These are phyloP conservation scores for Chlamydomonas reinhardtii DNA, from an alignment of 163 green algal species.

Conservation along the genomic window DNA sequence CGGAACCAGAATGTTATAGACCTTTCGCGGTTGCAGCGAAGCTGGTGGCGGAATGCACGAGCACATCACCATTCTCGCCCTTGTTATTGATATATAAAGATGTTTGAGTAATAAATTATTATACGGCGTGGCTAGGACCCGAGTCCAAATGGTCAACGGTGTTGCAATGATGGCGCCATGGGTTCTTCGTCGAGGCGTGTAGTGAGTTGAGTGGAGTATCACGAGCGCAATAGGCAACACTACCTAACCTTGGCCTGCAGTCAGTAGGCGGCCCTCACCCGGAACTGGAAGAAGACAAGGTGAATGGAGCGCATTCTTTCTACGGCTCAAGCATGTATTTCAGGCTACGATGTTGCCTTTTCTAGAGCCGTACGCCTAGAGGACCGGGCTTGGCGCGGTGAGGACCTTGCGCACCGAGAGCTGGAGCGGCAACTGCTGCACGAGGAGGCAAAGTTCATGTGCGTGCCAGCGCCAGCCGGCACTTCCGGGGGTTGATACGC, in stretches of 20 bases:
- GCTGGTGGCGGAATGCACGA: conserved; percentile 65
- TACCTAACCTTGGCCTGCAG: too few species aligned
- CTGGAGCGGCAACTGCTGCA: conserved; percentile 54
- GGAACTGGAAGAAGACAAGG: too few species aligned
- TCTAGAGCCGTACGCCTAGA: conserved; percentile 68
- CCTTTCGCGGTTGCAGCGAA: conserved; percentile 64
- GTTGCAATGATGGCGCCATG: too few species aligned
- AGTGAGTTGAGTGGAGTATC: too few species aligned
- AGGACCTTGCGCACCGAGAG: conserved; percentile 68
- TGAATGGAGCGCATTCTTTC: conserved; percentile 27
- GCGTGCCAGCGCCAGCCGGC: neutral
- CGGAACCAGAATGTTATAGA: conserved; percentile 66
- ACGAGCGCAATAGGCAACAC: too few species aligned
- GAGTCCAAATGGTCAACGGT: too few species aligned
- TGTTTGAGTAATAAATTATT: neutral
- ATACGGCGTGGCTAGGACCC: neutral
- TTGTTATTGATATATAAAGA: too few species aligned
- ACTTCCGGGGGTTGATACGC: too few species aligned
- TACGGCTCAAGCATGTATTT: conserved; percentile 66
- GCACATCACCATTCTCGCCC: conserved; percentile 24
- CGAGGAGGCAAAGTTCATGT: conserved; percentile 64
- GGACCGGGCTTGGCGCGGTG: conserved; percentile 70
- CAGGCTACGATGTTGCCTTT: conserved; percentile 70
- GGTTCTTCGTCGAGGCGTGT: too few species aligned
- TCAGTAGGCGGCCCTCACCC: too few species aligned